Evolutionary conservation across 1,284 basidiomycete species (phyloP), one percentile per base, ranked within the genome.

Genomic region (Papiliotrema nemorosa): DNA sequence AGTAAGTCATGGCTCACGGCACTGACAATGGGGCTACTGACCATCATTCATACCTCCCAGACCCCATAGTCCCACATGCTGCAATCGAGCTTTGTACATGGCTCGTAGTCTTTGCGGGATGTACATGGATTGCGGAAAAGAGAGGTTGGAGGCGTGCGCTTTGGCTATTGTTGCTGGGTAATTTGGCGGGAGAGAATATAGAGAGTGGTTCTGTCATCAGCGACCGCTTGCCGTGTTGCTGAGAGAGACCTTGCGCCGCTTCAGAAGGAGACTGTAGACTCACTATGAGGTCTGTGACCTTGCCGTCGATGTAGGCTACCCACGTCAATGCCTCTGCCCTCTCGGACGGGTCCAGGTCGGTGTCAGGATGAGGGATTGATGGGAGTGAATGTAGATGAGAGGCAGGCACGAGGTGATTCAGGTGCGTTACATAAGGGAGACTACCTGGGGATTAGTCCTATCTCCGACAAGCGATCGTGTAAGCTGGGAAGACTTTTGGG

Each of bases 151-250:
- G 9, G 59, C 47, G 52, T 70, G 70, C 14, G 66, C 57, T 22
- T 58, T 59, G n/a, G 56, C 58, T 22, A 69, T 49, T 5, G 56
- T 44, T 20, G 54, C 43, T 1, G 63, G 50, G 47, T 70, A 67
- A 54, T 74, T 73, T 10, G 61, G 61, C 2, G 70, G 69, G 0
- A 73, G 59, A 3, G 67, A 67, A 58, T 70, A 74, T 27, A 69
- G 58, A 16, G 65, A 62, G 62, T 70, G 70, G 45, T 72, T 66
- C 72, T 74, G 59, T 13, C 12, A 44, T 20, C 21, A 21, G 3
- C 24, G 4, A 22, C 31, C 5, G 29, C 18, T 31, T n/a, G 12
- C 18, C 5, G 12, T 9, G 27, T 20, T 18, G 34, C 12, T 26
- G 36, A 29, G 44, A n/a, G n/a, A 24, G 26, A 21, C 37, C 12